phyloP scores from a whole-genome alignment of 2,329 filamentous ascomycete genomes.

The Ceratocystiopsis sp. region DNA sequence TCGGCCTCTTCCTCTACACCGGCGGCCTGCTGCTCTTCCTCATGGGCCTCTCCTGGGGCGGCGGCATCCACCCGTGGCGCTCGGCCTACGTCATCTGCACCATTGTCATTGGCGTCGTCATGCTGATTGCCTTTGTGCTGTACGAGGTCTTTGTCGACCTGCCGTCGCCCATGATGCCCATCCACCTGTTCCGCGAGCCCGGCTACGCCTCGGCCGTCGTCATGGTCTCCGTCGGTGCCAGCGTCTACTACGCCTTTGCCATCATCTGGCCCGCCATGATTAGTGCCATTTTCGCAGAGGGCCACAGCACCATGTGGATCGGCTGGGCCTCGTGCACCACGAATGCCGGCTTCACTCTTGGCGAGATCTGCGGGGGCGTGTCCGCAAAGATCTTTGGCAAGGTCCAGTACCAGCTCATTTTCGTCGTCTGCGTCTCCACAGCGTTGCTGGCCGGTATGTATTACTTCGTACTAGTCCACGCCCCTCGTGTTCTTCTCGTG shows the following conservation, averaged over 20 bases:
- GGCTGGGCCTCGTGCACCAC: conserved; percentile 5
- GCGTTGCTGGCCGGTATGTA: no score
- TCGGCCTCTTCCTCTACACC: conserved; percentile 28
- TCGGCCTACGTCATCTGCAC: conserved; percentile 17
- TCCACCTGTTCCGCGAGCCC: conserved; percentile 18
- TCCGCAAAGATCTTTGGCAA: conserved; percentile 2
- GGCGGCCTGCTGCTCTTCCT: conserved; percentile 26
- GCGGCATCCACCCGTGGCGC: conserved; percentile 24
- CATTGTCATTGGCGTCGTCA: conserved; percentile 14
- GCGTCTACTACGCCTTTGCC: conserved; percentile 21
- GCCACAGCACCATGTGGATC: conserved; percentile 3
- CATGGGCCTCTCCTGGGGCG: conserved; percentile 28
- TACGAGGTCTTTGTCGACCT: conserved; percentile 14
- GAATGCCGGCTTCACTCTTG: conserved; percentile 1
- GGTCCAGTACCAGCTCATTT: conserved; percentile 4
- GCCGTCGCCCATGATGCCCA: conserved; percentile 19
- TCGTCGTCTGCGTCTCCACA: neutral
- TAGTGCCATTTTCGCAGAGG: conserved; percentile 12
- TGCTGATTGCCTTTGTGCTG: conserved; percentile 12
- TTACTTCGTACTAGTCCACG: no score
- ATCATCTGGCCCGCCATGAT: conserved; percentile 21
- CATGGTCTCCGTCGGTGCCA: conserved; percentile 19
- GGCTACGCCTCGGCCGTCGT: conserved; percentile 15
- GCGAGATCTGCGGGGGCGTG: conserved; percentile 2
- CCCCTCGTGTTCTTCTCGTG: no score